Evolutionary conservation across 2,329 filamentous ascomycete genomes (phyloP), one percentile per base, ranked within the genome.

Genomic region (Penicillium rolfsii): DNA sequence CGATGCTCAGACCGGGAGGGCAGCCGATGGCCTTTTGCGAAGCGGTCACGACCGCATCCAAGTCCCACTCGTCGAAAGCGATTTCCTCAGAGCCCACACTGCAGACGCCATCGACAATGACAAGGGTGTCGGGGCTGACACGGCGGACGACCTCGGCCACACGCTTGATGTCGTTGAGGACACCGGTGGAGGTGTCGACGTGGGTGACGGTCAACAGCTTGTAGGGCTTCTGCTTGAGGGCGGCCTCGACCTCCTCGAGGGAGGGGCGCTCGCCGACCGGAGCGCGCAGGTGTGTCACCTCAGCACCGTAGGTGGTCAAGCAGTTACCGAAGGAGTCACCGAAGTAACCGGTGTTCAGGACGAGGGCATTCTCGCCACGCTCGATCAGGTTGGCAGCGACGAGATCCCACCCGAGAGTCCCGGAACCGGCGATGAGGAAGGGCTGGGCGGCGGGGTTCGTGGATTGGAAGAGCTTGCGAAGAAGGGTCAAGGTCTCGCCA

Each of bases 21-120:
- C 91, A 94, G 59, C 95, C 95, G 71, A 99, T 97, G 67, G 91
- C 95, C 84, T 99, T 99, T 76, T 99, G 95, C 64, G 91, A 93
- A 62, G 95, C 95, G 1, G 95, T 99, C 61, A 99, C 83, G 46
- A 97, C 94, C 68, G 88, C 92, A 77, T 99, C 95, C 52, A 99
- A 82, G 66, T 89, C 89, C 95, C 94, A 98, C 57, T 91, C 90
- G 75, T 99, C 95, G 76, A 99, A 99, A 48, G 89, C 88, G 70
- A 99, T 94, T 81, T 98, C 93, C 80, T 99, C 95, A 70, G 89
- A 93, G 50, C 93, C 95, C 57, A 99, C 93, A 77, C 91, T 96
- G 87, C 95, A 99, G 53, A 99, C 95, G 65, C 94, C 95, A 74
- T 99, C 95, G 58, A 97, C 94, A 55, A 98, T 85, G 62, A 99